These are phyloP conservation scores for Cochlearia excelsa DNA, from an alignment of 345 rosid species.

Conservation along the genomic window DNA sequence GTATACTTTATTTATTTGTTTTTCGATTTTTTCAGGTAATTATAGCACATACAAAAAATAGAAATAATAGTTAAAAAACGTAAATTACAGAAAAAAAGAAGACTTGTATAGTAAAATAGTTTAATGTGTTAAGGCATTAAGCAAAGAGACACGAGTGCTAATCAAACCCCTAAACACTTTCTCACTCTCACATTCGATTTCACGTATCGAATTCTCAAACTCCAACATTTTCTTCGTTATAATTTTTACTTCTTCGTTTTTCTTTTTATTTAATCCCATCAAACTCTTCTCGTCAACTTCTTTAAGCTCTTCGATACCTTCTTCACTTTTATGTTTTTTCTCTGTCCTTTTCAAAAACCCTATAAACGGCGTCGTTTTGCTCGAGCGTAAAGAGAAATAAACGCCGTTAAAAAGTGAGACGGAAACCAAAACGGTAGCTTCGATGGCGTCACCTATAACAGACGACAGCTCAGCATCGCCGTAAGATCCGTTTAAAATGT, in stretches of 20 bases:
- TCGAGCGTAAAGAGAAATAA: constrained; percentile 2
- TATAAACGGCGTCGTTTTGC: constrained; percentile 15
- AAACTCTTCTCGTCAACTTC: constrained; percentile 35
- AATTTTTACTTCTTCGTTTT: constrained; percentile 33
- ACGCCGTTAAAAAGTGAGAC: constrained; percentile 36
- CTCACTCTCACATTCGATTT: constrained; percentile 35
- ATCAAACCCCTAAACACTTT: constrained; percentile 42
- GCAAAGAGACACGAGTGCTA: constrained; percentile 38
- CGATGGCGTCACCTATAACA: constrained; percentile 31
- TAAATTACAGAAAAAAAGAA: constrained; percentile 16
- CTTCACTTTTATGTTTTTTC: constrained; percentile 11
- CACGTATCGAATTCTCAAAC: constrained; percentile 29
- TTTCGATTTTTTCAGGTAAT: constrained; percentile 23
- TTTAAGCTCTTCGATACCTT: constrained; percentile 34
- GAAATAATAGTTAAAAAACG: constrained; percentile 23
- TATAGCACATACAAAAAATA: constrained; percentile 25
- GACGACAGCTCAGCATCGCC: constrained; percentile 36
- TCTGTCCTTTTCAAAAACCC: constrained; percentile 32
- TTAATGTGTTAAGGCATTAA: constrained; percentile 36
- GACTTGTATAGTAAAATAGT: constrained; percentile 2
- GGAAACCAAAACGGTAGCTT: constrained; percentile 31
- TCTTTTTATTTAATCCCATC: constrained; percentile 28
- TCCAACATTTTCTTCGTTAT: constrained; percentile 37
- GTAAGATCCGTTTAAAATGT: constrained; percentile 11
- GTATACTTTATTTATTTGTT: neutral